A percentile compares a stretch with the other conserved stretches of the same genome.
These are phyloP conservation scores for Thuja plicata DNA, from an alignment of 83 land plant genomes.

Conservation along the genomic window DNA sequence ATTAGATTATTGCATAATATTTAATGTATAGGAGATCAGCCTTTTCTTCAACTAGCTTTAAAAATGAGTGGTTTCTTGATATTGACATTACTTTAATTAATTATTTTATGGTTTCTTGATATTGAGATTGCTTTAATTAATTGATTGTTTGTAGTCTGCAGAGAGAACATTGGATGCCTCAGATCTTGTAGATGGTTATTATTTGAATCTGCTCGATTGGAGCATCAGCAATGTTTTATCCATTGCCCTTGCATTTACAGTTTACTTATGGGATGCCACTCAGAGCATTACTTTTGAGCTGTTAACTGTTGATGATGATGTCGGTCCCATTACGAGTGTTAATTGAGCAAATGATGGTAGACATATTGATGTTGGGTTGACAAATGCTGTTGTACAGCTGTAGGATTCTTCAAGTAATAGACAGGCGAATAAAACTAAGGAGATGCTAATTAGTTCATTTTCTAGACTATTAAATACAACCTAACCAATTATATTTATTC, in stretches of 20 bases:
- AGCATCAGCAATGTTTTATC: constrained; percentile 76
- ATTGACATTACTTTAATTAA: neutral
- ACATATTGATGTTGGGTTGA: constrained; percentile 69
- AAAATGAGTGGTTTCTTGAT: neutral
- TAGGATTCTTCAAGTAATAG: constrained; percentile 59
- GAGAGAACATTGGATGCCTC: constrained; percentile 84
- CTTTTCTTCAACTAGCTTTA: neutral
- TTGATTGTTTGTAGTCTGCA: constrained; percentile 37
- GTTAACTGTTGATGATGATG: constrained; percentile 60
- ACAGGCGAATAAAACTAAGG: constrained; percentile 11
- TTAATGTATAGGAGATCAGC: neutral
- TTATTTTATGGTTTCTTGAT: neutral
- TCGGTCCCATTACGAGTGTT: constrained; percentile 78
- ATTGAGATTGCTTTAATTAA: too few species aligned
- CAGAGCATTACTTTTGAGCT: constrained; percentile 66
- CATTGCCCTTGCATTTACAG: constrained; percentile 66
- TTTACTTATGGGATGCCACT: constrained; percentile 70
- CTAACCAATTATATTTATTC: constrained; percentile 9
- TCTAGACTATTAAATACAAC: neutral
- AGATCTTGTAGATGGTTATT: constrained; percentile 76
- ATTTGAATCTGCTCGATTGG: constrained; percentile 87
- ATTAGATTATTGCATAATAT: neutral
- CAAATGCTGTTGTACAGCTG: constrained; percentile 64
- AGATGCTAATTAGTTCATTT: constrained; percentile 31
- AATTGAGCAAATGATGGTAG: constrained; percentile 87